These are phyloP conservation scores for Phyllosticta capitalensis DNA, from an alignment of 2,329 filamentous ascomycete genomes.

Conservation along the genomic window DNA sequence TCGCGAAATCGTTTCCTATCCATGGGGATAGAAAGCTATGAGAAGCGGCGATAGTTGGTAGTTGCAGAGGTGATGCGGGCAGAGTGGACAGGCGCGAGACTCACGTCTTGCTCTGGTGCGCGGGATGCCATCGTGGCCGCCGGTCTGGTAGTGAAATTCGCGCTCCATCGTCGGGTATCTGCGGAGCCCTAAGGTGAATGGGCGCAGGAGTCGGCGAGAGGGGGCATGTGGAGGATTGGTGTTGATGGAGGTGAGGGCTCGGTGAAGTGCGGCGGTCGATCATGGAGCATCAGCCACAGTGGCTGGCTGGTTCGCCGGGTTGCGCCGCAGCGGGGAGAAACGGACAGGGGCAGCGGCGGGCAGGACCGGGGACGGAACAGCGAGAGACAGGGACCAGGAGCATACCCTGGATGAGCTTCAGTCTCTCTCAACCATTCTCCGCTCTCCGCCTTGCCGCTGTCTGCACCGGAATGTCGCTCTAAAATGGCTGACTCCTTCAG, in stretches of 20 bases:
- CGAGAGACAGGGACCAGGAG: background rate
- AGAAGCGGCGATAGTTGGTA: background rate
- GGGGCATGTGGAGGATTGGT: background rate
- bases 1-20: background rate
- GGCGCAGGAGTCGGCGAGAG: background rate
- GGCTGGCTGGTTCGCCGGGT: background rate
- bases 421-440: background rate
- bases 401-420: background rate
- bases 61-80: background rate
- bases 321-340: background rate
- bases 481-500: background rate
- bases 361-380: background rate
- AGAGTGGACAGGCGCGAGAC: background rate
- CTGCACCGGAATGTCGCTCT: background rate
- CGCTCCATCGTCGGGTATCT: conserved; percentile 23
- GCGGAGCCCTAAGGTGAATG: background rate
- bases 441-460: background rate
- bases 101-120: conserved; percentile 10
- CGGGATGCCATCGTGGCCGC: conserved; percentile 10
- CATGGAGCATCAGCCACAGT: conserved; percentile 6
- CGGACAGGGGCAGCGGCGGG: background rate
- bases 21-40: background rate
- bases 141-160: conserved; percentile 22
- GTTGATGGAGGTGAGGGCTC: background rate
- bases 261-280: background rate